Evolutionary conservation across 2,329 filamentous ascomycete genomes (phyloP), one percentile per base, ranked within the genome.

Genomic region (Metarhizium rileyi): DNA sequence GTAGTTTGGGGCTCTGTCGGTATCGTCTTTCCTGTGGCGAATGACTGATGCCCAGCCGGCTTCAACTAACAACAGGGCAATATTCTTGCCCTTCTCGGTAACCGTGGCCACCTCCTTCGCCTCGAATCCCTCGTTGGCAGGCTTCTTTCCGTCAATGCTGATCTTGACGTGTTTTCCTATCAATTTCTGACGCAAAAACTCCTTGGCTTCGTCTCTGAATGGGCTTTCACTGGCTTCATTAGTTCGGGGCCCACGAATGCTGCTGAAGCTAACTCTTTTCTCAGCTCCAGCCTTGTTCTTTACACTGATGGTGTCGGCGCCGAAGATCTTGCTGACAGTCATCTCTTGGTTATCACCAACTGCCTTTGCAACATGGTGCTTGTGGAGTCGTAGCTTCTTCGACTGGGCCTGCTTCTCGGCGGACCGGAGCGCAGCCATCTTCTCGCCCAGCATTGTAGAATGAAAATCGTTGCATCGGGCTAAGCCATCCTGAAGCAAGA

Each of bases 81-180:
- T 75, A 64, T 97, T 97, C 70, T 90, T 93, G 68, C 84, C 85
- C 64, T 87, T 87, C 47, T 86, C 76, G 1, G 81, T 84, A 42
- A 98, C 79, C 1, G 91, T 96, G 40, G 88, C 91, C 61, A 98
- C 93, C 57, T 98, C 93, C 49, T 90, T 86, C 62, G 93, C 90
- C 62, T 97, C 91, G 57, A 90, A 98, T 9, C 87, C 90, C 55
- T 95, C 91, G 2, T 77, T 85, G 2, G 89, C 90, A 41, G 91
- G 85, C 69, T 93, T 90, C 66, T 88, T 89, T 50, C 93, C 93
- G 64, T 98, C 90, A 52, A 95, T 82, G 48, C 80, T 85, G 50
- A 96, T 81, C 66, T 86, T 87, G 56, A 97, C 89, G 57, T 95
- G 88, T 75, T 98, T 98, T 53, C 90, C 93, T 61, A 98, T 98